Evolutionary conservation across 106 monocot genomes (phyloP).

Genomic region (Acorus gramineus): DNA sequence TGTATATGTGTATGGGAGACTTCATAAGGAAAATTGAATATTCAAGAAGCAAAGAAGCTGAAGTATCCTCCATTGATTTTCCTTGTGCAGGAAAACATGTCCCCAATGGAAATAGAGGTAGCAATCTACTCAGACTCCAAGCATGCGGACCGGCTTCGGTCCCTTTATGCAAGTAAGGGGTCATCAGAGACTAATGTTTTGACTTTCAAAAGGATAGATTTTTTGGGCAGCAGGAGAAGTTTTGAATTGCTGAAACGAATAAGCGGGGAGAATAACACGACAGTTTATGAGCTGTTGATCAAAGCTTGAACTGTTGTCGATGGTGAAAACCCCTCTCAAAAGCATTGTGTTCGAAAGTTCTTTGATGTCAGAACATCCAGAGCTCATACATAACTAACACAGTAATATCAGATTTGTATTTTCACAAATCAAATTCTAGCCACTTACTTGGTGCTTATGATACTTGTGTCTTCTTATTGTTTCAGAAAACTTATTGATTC

Average conservation of each 20-base stretch:
- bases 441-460: no score
- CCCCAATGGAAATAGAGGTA: slow-evolving; percentile 47
- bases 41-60: no score
- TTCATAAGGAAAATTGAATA: no score
- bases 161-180: slow-evolving; percentile 53
- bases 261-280: slow-evolving; percentile 47
- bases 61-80: neutral
- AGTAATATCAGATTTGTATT: no score
- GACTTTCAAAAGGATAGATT: slow-evolving; percentile 57
- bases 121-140: slow-evolving; percentile 90
- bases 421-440: no score
- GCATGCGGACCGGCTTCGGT: slow-evolving; percentile 69
- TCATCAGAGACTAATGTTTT: slow-evolving; percentile 36
- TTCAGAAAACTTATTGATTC: slow-evolving; percentile 8
- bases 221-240: slow-evolving; percentile 70
- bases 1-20: no score
- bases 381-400: no score
- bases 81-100: slow-evolving; percentile 62
- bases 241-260: slow-evolving; percentile 79
- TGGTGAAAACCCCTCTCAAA: no score
- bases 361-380: no score
- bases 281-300: slow-evolving; percentile 66
- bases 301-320: slow-evolving; percentile 30
- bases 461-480: slow-evolving; percentile 1
- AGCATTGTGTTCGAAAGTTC: no score